These are phyloP conservation scores for Eucalyptus pauciflora DNA, from an alignment of 345 rosid genomes.

Conservation along the genomic window DNA sequence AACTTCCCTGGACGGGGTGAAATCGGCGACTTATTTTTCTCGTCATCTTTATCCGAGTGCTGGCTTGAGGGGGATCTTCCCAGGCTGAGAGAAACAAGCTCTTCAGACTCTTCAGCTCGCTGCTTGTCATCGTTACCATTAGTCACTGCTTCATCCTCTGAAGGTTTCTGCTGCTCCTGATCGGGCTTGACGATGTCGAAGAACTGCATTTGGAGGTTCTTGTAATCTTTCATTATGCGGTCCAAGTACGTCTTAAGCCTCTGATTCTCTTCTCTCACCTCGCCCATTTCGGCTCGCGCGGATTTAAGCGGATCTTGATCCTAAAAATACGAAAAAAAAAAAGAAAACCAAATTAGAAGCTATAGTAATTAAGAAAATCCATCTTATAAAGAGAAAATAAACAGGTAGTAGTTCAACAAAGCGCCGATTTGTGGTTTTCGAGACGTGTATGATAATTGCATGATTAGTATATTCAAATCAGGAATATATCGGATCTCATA, in stretches of 20 bases:
- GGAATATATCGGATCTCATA: not conserved
- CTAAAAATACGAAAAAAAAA: not conserved
- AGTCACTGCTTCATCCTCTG: not conserved
- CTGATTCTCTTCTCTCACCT: slow-evolving; percentile 64
- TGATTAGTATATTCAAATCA: not conserved
- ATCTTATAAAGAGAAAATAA: not conserved
- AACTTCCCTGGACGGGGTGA: slow-evolving; percentile 7
- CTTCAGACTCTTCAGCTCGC: slow-evolving; percentile 18
- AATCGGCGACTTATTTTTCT: slow-evolving; percentile 12
- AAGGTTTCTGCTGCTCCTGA: slow-evolving; percentile 2
- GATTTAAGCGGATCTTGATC: slow-evolving; percentile 28
- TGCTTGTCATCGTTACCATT: not conserved
- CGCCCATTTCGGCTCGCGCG: slow-evolving; percentile 58
- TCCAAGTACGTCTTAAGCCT: slow-evolving; percentile 49
- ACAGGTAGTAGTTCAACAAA: not conserved
- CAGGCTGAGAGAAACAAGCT: slow-evolving; percentile 62
- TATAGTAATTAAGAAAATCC: not conserved
- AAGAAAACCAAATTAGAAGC: not conserved
- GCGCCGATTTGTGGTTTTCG: not conserved
- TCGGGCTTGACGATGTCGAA: slow-evolving; percentile 29
- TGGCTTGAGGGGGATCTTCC: slow-evolving; percentile 10
- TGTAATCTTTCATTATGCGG: slow-evolving; percentile 51
- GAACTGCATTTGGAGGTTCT: slow-evolving; percentile 48
- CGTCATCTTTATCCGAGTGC: not conserved
- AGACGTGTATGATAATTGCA: not conserved